phyloP scores from a whole-genome alignment of 116 monocot species.

The Dioscorea cayenensis region DNA sequence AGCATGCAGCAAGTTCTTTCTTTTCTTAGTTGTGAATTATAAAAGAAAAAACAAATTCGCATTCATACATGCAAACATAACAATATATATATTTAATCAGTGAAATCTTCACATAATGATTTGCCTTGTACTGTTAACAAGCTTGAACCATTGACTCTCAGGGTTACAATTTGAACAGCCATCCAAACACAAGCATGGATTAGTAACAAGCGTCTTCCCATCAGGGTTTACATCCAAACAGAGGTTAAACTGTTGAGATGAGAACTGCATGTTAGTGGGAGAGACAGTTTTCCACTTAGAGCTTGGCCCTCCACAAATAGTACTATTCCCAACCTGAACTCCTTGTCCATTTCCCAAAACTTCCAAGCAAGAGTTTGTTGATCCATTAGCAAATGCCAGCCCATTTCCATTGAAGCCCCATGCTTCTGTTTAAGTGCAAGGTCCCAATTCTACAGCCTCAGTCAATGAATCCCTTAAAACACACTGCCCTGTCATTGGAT shows the following conservation, averaged over 20 bases:
- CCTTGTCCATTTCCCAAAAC: neutral
- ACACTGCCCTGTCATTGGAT: conserved; percentile 34
- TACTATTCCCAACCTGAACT: neutral
- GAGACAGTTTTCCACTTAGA: neutral
- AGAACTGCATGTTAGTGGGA: neutral
- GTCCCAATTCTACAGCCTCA: neutral
- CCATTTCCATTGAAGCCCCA: neutral
- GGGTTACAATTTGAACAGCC: neutral
- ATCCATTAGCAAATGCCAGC: neutral
- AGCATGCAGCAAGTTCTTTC: too few relatives aligned
- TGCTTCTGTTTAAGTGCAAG: neutral
- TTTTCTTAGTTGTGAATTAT: too few relatives aligned
- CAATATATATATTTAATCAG: too few relatives aligned
- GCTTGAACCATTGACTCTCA: neutral
- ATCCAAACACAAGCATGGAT: neutral
- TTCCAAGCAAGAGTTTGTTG: neutral
- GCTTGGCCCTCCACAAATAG: neutral
- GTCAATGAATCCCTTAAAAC: neutral
- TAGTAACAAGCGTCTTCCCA: neutral
- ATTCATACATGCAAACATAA: too few relatives aligned
- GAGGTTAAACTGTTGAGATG: neutral
- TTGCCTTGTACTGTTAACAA: neutral
- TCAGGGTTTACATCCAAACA: neutral
- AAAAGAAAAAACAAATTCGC: too few relatives aligned
- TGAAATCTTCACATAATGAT: too few relatives aligned